Conservation (phyloP, 2,329 filamentous ascomycete species). For the Fusarium camptoceras region DNA sequence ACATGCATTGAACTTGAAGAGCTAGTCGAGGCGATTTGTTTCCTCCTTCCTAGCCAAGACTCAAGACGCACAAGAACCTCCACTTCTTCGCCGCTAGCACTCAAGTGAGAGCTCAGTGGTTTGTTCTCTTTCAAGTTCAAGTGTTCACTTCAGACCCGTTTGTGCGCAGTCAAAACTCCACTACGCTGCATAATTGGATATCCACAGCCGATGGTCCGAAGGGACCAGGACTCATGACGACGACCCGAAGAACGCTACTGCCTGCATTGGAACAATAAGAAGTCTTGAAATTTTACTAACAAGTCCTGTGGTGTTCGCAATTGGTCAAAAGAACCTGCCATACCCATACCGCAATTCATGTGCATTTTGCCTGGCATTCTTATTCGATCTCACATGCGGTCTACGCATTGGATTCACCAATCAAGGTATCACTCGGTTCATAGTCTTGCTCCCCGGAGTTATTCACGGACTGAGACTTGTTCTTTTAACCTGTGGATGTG, state of each 20-base stretch:
- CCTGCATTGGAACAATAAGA: constrained; percentile 33
- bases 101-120: constrained; percentile 24
- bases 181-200: constrained; percentile 23
- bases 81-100: constrained; percentile 8
- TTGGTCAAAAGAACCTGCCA: constrained; percentile 39
- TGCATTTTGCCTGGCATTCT: constrained; percentile 4
- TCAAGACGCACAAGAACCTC: neutral
- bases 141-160: constrained; percentile 15
- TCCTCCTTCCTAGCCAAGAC: neutral
- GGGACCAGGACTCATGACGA: constrained; percentile 42
- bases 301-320: constrained; percentile 7
- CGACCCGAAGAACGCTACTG: constrained; percentile 47
- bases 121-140: constrained; percentile 27
- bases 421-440: constrained; percentile 15
- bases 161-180: constrained; percentile 34
- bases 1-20: neutral
- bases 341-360: constrained; percentile 22
- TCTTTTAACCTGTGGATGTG: constrained; percentile 22
- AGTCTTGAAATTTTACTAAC: neutral
- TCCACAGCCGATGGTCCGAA: constrained; percentile 48
- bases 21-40: constrained; percentile 1
- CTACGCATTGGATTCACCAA: constrained; percentile 30
- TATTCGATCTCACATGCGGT: constrained; percentile 21
- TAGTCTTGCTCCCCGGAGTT: constrained; percentile 9
- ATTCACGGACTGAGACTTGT: constrained; percentile 5